Evolutionary conservation across 148 eudicot genomes (phyloP).

Genomic region (Fagopyrum homotropicum): DNA sequence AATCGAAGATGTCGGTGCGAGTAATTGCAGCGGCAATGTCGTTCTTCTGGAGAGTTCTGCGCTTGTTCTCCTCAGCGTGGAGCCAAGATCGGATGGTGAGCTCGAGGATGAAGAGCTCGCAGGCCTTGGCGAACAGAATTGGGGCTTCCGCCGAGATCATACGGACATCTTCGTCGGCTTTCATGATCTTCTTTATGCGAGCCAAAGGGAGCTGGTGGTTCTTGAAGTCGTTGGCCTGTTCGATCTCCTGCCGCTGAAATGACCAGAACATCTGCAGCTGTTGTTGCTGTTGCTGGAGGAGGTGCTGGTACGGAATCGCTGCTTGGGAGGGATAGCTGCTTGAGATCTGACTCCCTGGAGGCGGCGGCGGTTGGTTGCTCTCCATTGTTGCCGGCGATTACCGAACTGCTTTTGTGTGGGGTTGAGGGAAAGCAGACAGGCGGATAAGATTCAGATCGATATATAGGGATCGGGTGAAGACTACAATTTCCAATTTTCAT

Average conservation of each 20-base stretch:
- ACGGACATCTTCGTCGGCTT: slow-evolving; percentile 85
- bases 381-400: slow-evolving; percentile 24
- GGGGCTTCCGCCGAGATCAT: slow-evolving; percentile 95
- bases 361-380: slow-evolving; percentile 18
- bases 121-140: slow-evolving; percentile 73
- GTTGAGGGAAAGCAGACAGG: background rate
- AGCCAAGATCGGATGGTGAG: slow-evolving; percentile 79
- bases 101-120: slow-evolving; percentile 81
- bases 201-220: slow-evolving; percentile 84
- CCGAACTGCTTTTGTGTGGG: background rate
- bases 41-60: slow-evolving; percentile 71
- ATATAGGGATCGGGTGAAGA: background rate
- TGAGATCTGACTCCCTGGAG: slow-evolving; percentile 19
- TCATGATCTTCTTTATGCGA: slow-evolving; percentile 87
- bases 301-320: slow-evolving; percentile 44
- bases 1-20: slow-evolving; percentile 76
- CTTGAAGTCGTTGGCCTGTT: slow-evolving; percentile 62
- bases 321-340: slow-evolving; percentile 16
- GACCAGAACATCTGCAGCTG: slow-evolving; percentile 85
- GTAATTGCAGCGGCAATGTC: slow-evolving; percentile 80
- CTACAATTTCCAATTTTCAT: background rate
- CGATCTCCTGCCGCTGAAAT: slow-evolving; percentile 75
- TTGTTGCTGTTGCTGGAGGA: slow-evolving; percentile 70
- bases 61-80: slow-evolving; percentile 84
- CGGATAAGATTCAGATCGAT: background rate